Base-by-base conservation (phyloP, 164 flowering plant species). In the Stephania japonica region DNA sequence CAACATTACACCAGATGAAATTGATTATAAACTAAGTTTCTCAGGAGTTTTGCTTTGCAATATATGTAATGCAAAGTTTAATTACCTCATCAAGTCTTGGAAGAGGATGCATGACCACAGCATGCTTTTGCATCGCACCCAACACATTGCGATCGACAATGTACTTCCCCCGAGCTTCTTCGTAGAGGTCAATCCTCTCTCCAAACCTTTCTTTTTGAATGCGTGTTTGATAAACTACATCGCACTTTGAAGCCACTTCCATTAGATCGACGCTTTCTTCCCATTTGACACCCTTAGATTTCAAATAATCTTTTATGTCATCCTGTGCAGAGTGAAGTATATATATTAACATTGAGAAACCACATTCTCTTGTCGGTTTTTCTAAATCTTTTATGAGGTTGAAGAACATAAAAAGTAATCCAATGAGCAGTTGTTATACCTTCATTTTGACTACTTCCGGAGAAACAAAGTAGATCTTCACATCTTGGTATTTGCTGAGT, bases 31-130 rank as follows among this genome's bases (percentile, higher is more conserved):
- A 24, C n/a, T 21, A 59, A 59, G 16, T 11, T 11, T 18, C 24
- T 21, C 64, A 59, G 4, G 24, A 59, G 25, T 56, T 16, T 56
- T 56, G 62, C 19, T 56, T 56, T 16, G 3, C n/a, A 56, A 16
- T 19, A 73, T 23, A 16, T n/a, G 25, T 24, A 59, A 70, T 59
- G 10, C 64, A 59, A 70, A 27, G 69, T 67, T 76, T n/a, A n/a
- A n/a, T n/a, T 75, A 93, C 99, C 90, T 96, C 99, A 77, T 96
- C 98, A 43, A 93, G 98, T 82, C 99, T 87, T 49, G 99, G 99
- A 38, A 96, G 91, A 70, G 99, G 99, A 79, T 96, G 99, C 98
- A 96, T 85, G 69, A 96, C 83, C 43, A 96, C 89, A 53, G 98
- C 97, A 79, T 96, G 93, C 78, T 89, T 88, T 81, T 87, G 99